A percentile compares a stretch with the other conserved stretches of the same genome.
Conservation (phyloP, 164 flowering plant species). For the Vitis riparia region DNA sequence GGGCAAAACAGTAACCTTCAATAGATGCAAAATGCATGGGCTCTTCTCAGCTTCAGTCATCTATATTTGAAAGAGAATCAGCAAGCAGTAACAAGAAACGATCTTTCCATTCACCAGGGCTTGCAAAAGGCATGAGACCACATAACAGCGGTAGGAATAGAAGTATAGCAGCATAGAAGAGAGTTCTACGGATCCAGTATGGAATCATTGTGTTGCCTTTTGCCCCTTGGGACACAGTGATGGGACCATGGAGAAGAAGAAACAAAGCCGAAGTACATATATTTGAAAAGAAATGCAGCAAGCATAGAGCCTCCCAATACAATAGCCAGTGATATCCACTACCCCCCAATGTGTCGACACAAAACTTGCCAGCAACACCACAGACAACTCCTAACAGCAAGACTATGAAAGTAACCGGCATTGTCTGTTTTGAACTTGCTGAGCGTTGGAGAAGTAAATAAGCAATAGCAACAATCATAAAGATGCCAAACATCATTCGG, state of each 20-base stretch:
- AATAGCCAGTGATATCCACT: conserved; percentile 76
- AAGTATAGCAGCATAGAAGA: conserved; percentile 43
- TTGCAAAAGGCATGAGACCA: conserved; percentile 82
- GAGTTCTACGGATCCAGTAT: conserved; percentile 50
- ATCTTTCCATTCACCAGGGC: conserved; percentile 64
- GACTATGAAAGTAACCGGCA: conserved; percentile 81
- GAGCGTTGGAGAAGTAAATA: conserved; percentile 74
- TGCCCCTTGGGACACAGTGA: conserved; percentile 30
- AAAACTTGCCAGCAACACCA: conserved; percentile 80
- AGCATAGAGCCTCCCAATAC: conserved; percentile 72
- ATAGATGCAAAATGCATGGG: not conserved
- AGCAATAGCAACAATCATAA: conserved; percentile 55
- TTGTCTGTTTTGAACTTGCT: conserved; percentile 49
- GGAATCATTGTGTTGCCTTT: conserved; percentile 33
- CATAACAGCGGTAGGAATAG: conserved; percentile 62
- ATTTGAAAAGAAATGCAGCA: conserved; percentile 65
- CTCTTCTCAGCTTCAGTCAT: conserved; percentile 4
- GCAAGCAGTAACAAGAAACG: conserved; percentile 34
- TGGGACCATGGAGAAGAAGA: conserved; percentile 61
- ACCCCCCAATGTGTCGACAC: conserved; percentile 87
- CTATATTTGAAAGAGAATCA: conserved; percentile 5
- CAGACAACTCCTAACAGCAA: conserved; percentile 69
- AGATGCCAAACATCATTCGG: conserved; percentile 69
- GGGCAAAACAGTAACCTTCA: not conserved
- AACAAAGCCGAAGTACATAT: conserved; percentile 47